Evolutionary conservation across 495 filamentous ascomycete genomes (phyloP).

Genomic region (Tirmania nivea): DNA sequence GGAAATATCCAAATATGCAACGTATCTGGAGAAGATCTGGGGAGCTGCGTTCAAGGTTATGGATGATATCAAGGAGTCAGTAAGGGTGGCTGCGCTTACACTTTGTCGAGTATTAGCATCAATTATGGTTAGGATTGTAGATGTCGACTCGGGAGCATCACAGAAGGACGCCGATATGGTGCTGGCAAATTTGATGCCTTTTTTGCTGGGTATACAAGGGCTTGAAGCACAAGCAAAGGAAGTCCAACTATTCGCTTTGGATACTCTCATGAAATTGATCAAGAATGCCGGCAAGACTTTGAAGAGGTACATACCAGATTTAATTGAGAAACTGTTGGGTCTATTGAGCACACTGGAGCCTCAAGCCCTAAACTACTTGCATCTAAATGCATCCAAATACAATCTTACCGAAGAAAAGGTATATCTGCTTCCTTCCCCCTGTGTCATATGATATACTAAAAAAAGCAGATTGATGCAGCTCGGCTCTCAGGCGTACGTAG

Average conservation of each 20-base stretch:
- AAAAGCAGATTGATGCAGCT: constrained; percentile 50
- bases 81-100: constrained; percentile 55
- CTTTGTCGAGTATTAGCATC: constrained; percentile 65
- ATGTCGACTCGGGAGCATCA: constrained; percentile 62
- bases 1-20: constrained; percentile 54
- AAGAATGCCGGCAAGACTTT: constrained; percentile 60
- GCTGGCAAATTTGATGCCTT: constrained; percentile 66
- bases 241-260: constrained; percentile 36
- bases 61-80: constrained; percentile 86
- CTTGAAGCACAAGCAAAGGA: constrained; percentile 73
- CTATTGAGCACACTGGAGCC: constrained; percentile 72
- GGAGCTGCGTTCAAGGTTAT: constrained; percentile 58
- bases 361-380: constrained; percentile 71
- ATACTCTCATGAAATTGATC: constrained; percentile 64
- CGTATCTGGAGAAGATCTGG: constrained; percentile 71
- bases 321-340: constrained; percentile 59
- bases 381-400: constrained; percentile 73
- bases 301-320: constrained; percentile 54
- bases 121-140: constrained; percentile 60
- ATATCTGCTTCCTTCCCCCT: neutral
- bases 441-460: neutral
- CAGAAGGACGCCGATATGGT: constrained; percentile 51
- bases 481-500: constrained; percentile 54
- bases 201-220: constrained; percentile 70
- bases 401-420: constrained; percentile 49